phyloP scores from a whole-genome alignment of 129 eudicot genomes.

The carrot (Daucus carota) region DH1_v3.0 NC_030381.2:34642001-34642500 shows the following conservation, averaged over 20 bases:
- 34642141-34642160: background rate
- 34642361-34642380: conserved; percentile 52
- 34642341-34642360: conserved; percentile 36
- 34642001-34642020: background rate
- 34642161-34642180: background rate
- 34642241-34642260: background rate
- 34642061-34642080: background rate
- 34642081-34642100: background rate
- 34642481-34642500: background rate
- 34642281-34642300: conserved; percentile 1
- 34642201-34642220: background rate
- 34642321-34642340: conserved; percentile 62
- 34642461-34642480: conserved; percentile 11
- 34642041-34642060: background rate
- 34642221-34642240: no score
- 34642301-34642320: conserved; percentile 26
- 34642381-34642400: conserved; percentile 38
- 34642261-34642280: background rate
- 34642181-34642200: no score
- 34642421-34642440: conserved; percentile 8
- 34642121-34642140: background rate
- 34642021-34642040: background rate
- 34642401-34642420: conserved; percentile 23
- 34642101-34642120: background rate
- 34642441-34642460: conserved; percentile 2